Conservation (phyloP, 2,329 filamentous ascomycete species). For the Apiospora kogelbergensis region DNA sequence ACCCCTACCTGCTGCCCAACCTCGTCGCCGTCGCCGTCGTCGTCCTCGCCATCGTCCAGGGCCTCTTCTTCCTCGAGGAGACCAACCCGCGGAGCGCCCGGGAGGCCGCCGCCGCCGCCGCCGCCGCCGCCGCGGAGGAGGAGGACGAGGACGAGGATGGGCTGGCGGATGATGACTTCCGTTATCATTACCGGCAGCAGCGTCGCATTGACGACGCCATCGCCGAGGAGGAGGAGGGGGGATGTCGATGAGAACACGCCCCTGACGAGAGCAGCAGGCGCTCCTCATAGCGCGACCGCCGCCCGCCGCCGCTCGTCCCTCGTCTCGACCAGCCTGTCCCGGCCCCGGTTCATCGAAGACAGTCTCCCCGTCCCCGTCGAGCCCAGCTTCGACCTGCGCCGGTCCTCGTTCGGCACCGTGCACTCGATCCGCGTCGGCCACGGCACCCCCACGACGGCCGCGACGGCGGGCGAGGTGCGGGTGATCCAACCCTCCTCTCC, state of each 20-base stretch:
- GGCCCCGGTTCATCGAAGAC: slow-evolving; percentile 34
- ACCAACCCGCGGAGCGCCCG: slow-evolving; percentile 31
- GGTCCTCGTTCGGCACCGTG: slow-evolving; percentile 42
- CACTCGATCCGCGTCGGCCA: slow-evolving; percentile 36
- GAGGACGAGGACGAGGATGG: background rate
- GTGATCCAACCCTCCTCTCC: too few species aligned
- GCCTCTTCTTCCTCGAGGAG: slow-evolving; percentile 59
- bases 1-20: slow-evolving; percentile 72
- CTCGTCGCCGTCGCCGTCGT: slow-evolving; percentile 62
- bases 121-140: too few species aligned
- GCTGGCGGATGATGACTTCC: too few species aligned
- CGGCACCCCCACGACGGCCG: slow-evolving; percentile 8
- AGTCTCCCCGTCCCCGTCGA: slow-evolving; percentile 33
- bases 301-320: slow-evolving; percentile 17
- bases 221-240: slow-evolving; percentile 11
- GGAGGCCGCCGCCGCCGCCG: slow-evolving; percentile 22
- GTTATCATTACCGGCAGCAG: background rate
- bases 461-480: background rate
- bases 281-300: background rate
- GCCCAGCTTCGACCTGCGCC: slow-evolving; percentile 35
- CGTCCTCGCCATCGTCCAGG: slow-evolving; percentile 59
- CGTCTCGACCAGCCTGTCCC: slow-evolving; percentile 16
- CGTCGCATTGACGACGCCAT: slow-evolving; percentile 25
- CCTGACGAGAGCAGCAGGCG: background rate
- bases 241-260: background rate